phyloP scores from a whole-genome alignment of 1,139 yeast genomes.

The Zygoascus sp. region DNA sequence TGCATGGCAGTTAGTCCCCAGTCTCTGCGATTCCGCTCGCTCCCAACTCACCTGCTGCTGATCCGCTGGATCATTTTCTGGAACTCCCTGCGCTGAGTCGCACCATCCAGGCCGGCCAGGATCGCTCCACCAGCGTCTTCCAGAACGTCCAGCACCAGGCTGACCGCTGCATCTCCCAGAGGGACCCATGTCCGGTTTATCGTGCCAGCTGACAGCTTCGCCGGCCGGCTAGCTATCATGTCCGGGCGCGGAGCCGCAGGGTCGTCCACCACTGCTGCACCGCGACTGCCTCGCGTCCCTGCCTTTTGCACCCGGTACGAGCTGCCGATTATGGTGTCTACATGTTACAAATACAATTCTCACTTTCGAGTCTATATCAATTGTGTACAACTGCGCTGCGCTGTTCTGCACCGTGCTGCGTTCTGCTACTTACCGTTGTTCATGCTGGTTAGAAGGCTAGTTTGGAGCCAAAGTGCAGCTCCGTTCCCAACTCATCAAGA shows the following conservation, averaged over 20 bases:
- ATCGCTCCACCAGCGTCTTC: constrained; percentile 14
- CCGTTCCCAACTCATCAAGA: constrained; percentile 1
- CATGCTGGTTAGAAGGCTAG: neutral
- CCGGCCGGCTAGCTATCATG: neutral
- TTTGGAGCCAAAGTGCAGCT: too few species aligned
- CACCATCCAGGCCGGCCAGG: neutral
- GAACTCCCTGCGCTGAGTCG: constrained; percentile 15
- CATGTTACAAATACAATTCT: neutral
- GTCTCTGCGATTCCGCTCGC: neutral
- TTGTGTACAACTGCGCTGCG: too few species aligned
- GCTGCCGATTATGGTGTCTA: neutral
- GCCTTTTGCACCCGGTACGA: constrained; percentile 6
- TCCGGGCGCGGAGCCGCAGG: neutral
- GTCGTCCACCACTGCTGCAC: neutral
- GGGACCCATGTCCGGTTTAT: constrained; percentile 23
- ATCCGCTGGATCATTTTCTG: constrained; percentile 16
- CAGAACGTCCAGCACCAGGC: constrained; percentile 18
- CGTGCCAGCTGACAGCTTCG: constrained; percentile 1
- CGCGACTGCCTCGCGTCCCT: neutral
- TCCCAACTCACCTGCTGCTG: neutral
- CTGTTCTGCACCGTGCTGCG: too few species aligned
- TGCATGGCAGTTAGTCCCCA: neutral
- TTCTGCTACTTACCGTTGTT: neutral
- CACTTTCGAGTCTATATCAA: neutral
- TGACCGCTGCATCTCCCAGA: constrained; percentile 20